Evolutionary conservation across 2,329 filamentous ascomycete genomes (phyloP), one percentile per base, ranked within the genome.

Genomic region (Immersiporthe knoxdaviesiana): DNA sequence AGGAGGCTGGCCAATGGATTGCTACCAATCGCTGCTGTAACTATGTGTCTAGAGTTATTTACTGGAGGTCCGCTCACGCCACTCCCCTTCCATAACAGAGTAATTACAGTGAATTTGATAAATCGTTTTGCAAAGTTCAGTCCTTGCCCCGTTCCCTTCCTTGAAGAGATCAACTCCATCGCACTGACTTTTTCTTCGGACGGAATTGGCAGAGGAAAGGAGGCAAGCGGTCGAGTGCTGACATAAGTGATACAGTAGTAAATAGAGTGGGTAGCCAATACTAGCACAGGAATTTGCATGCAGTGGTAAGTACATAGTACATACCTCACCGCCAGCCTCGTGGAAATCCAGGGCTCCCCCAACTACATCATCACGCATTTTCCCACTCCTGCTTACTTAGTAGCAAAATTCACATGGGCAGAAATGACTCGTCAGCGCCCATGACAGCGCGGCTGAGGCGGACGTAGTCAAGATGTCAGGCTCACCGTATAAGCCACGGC

Each of bases 371-470:
- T 56, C 11, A 56, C 27, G 14, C 52, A 32, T 56, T 30, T 30
- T 32, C 6, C 24, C 52, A 30, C 52, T 16, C 27, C 12, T 56
- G 52, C n/a, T n/a, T n/a, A n/a, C n/a, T n/a, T n/a, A 24, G 30
- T 5, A 30, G 16, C 24, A 56, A 24, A 24, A 14, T 30, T 50
- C 52, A 62, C 63, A 27, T 8, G 16, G 16, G 30, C n/a, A 62
- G 67, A 50, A 39, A 37, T 69, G 67, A 63, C 67, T 69, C 67
- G 67, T 54, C 67, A 63, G 58, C 35, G 27, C 56, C 56, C n/a
- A 14, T 66, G 37, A 37, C 14, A 10, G 27, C 32, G 39, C 11
- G n/a, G 56, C 32, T 63, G 59, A 50, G 54, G 47, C 47, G 32
- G 32, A 10, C 44, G 47, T 35, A 39, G 18, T 27, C 67, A 66